Percentiles rank a stretch among this genome's conserved stretches.
phyloP scores from a whole-genome alignment of 2,329 filamentous ascomycete genomes.

The Chrysoporthe cubensis region DNA sequence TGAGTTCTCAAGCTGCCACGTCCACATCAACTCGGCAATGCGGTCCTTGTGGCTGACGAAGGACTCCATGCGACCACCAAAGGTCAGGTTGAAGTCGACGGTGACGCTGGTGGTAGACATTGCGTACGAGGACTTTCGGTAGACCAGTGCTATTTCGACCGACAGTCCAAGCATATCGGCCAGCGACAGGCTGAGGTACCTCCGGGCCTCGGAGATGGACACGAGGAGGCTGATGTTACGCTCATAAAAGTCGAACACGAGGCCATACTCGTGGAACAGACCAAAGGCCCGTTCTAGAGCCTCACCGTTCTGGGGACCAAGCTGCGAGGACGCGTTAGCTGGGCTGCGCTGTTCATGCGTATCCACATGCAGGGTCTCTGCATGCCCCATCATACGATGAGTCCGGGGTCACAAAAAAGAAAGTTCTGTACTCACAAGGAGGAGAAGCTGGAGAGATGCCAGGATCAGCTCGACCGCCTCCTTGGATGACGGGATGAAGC shows the following conservation, averaged over 20 bases:
- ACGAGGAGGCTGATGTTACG: slow-evolving; percentile 28
- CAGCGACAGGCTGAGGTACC: slow-evolving; percentile 31
- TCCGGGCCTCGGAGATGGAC: slow-evolving; percentile 28
- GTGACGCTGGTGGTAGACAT: slow-evolving; percentile 28
- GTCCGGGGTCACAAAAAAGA: background rate
- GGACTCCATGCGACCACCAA: slow-evolving; percentile 28
- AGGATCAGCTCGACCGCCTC: slow-evolving; percentile 29
- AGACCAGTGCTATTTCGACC: slow-evolving; percentile 27
- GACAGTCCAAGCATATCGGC: slow-evolving; percentile 30
- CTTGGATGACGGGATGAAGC: slow-evolving; percentile 29
- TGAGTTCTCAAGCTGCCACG: slow-evolving; percentile 30
- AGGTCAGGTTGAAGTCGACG: slow-evolving; percentile 29
- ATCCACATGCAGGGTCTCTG: slow-evolving; percentile 7
- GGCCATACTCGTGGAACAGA: slow-evolving; percentile 29
- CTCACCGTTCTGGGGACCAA: slow-evolving; percentile 29
- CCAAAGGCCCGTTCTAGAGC: slow-evolving; percentile 29
- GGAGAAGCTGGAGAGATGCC: slow-evolving; percentile 27
- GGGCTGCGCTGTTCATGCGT: background rate
- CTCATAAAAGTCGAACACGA: slow-evolving; percentile 29
- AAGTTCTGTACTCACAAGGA: slow-evolving; percentile 20
- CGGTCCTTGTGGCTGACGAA: slow-evolving; percentile 30
- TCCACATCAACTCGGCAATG: slow-evolving; percentile 30
- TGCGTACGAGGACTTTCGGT: slow-evolving; percentile 26
- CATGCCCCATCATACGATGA: background rate
- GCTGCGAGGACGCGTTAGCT: slow-evolving; percentile 21